A percentile compares a stretch with the other conserved stretches of the same genome.
Conservation (phyloP, 2,329 filamentous ascomycete species). For the Beauveria sp. region DNA sequence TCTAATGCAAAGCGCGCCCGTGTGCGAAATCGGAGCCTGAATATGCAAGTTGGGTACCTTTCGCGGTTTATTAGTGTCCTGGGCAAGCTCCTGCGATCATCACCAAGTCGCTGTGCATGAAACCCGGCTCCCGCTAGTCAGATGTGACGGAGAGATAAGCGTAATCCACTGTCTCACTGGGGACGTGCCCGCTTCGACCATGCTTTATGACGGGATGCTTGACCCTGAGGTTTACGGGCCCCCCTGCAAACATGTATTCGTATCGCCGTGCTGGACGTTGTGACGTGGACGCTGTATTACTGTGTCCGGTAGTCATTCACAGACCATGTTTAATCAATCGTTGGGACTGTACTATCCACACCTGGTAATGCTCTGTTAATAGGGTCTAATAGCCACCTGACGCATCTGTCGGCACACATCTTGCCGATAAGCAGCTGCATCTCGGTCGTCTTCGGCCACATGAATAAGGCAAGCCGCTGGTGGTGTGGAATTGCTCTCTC, state of each 20-base stretch:
- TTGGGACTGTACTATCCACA: neutral
- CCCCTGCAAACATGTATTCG: neutral
- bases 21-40: neutral
- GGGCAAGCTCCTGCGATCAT: neutral
- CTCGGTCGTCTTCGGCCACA: neutral
- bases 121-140: neutral
- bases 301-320: neutral
- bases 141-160: slow-evolving; percentile 12
- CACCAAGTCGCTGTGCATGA: neutral
- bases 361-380: neutral
- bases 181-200: slow-evolving; percentile 2
- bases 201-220: neutral
- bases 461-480: neutral
- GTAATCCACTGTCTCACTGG: slow-evolving; percentile 11
- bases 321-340: neutral
- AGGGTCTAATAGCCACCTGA: neutral
- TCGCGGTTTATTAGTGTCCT: neutral
- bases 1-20: neutral
- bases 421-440: neutral
- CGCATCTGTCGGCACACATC: neutral
- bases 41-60: neutral
- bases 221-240: neutral
- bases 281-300: neutral
- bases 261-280: neutral
- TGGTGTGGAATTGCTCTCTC: neutral